phyloP scores from a whole-genome alignment of 805 yeast species.

The Cyberlindnera galapagoensis region DNA sequence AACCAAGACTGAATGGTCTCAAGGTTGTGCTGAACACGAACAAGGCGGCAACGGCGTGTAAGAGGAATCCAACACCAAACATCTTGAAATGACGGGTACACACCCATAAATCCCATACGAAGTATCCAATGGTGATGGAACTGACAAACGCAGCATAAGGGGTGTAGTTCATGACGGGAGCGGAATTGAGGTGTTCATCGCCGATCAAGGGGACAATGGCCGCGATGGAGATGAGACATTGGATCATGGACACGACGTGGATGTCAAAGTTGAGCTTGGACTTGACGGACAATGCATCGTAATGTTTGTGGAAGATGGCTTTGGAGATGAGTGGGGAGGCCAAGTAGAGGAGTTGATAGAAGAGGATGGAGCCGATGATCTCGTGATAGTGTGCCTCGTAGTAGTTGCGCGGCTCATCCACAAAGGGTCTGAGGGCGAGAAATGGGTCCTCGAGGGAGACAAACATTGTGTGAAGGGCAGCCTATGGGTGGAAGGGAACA shows the following conservation, averaged over 20 bases:
- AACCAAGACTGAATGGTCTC: conserved; percentile 71
- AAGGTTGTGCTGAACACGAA: conserved; percentile 61
- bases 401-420: conserved; percentile 32
- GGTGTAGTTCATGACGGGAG: conserved; percentile 60
- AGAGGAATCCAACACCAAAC: conserved; percentile 76
- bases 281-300: conserved; percentile 40
- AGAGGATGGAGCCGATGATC: conserved; percentile 47
- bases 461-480: conserved; percentile 12
- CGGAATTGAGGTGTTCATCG: conserved; percentile 40
- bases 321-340: conserved; percentile 48
- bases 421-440: conserved; percentile 24
- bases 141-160: conserved; percentile 73
- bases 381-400: conserved; percentile 70
- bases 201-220: conserved; percentile 59
- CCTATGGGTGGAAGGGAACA: too few relatives aligned
- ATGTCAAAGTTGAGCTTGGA: conserved; percentile 75
- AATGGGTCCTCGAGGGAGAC: conserved; percentile 13
- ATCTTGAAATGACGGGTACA: conserved; percentile 56
- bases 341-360: conserved; percentile 52
- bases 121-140: conserved; percentile 76
- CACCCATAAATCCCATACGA: conserved; percentile 80
- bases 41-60: conserved; percentile 81
- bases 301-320: conserved; percentile 43
- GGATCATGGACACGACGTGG: conserved; percentile 85
- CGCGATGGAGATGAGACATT: conserved; percentile 59